Percentiles rank a stretch among this genome's conserved stretches.
These are phyloP conservation scores for Pythium grandisporangium DNA, from an alignment of 352 stramenopile species.

Conservation along the genomic window DNA sequence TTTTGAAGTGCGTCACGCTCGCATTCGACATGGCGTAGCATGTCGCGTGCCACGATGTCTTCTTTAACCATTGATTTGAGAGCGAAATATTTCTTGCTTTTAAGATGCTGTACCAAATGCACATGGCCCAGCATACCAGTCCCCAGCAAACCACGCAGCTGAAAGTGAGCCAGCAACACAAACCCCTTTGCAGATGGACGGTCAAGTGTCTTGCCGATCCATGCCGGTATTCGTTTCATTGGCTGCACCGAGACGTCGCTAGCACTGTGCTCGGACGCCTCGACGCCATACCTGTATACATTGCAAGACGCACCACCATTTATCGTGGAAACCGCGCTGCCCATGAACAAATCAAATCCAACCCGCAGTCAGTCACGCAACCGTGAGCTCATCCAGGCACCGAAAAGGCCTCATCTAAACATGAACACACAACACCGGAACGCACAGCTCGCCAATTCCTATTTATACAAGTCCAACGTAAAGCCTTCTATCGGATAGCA, in stretches of 20 bases:
- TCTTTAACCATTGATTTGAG: slow-evolving; percentile 73
- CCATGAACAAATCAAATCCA: not conserved
- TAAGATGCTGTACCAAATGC: slow-evolving; percentile 47
- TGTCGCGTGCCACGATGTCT: slow-evolving; percentile 41
- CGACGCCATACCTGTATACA: slow-evolving; percentile 10
- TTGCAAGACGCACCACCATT: not conserved
- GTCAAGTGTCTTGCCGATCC: slow-evolving; percentile 43
- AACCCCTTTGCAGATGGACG: slow-evolving; percentile 48
- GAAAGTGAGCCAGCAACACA: slow-evolving; percentile 46
- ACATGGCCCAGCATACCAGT: slow-evolving; percentile 71
- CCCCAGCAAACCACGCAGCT: slow-evolving; percentile 42
- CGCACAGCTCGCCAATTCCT: too few relatives aligned
- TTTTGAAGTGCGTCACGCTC: slow-evolving; percentile 37
- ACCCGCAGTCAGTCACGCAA: too few relatives aligned
- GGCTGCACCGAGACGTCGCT: not conserved
- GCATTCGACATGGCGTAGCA: slow-evolving; percentile 41
- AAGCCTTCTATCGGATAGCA: too few relatives aligned
- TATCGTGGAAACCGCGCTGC: not conserved
- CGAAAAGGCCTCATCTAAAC: too few relatives aligned
- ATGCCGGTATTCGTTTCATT: slow-evolving; percentile 8
- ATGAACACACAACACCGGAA: too few relatives aligned
- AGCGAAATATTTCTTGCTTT: slow-evolving; percentile 47
- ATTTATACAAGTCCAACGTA: too few relatives aligned
- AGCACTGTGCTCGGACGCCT: not conserved
- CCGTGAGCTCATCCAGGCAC: too few relatives aligned